Base-by-base conservation (phyloP, 192 early-diverging fungal species). In the Paraglomus brasilianum region DNA sequence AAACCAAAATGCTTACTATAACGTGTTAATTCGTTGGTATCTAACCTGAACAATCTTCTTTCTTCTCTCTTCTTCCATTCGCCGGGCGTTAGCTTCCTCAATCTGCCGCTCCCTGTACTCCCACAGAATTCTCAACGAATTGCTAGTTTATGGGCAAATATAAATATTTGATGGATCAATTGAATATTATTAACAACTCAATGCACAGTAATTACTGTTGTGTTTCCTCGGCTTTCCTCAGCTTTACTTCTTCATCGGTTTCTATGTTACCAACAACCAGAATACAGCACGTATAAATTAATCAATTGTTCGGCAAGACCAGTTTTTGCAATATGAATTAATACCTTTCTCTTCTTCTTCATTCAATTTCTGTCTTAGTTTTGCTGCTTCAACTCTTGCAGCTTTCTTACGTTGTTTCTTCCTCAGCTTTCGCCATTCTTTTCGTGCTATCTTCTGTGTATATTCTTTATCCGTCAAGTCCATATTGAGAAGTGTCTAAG, bases 11-110 rank as follows among this genome's bases (percentile, higher is more conserved):
- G 3, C 30, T 30, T 30, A 30, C 30, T 30, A 30, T 3, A 30
- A 30, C 4, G 15, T 50, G 55, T 38, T 38, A 57, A 57, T 57
- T 5, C 5, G 3, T 30, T 30, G 3, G 30, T 30, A n/a, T 19
- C 36, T 47, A 47, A 68, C 71, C 65, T 72, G 65, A 39, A 72
- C 56, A 46, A 72, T 72, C 45, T 72, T 66, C 21, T 53, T 63
- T 40, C 19, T 72, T 46, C 48, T 67, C 14, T 58, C 52, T 30
- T 72, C 66, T 55, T 64, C 65, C 19, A 67, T 65, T 49, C 56
- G 50, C 11, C 48, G 66, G 14, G 71, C 63, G 41, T 72, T 72
- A 21, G 19, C 40, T 49, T 72, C 41, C n/a, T 72, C 53, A 39
- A 66, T 66, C 21, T 64, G 63, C 21, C 56, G 40, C 41, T 72